These are phyloP conservation scores for Micromonas commoda DNA, from an alignment of 139 green algal species.

Conservation along the genomic window DNA sequence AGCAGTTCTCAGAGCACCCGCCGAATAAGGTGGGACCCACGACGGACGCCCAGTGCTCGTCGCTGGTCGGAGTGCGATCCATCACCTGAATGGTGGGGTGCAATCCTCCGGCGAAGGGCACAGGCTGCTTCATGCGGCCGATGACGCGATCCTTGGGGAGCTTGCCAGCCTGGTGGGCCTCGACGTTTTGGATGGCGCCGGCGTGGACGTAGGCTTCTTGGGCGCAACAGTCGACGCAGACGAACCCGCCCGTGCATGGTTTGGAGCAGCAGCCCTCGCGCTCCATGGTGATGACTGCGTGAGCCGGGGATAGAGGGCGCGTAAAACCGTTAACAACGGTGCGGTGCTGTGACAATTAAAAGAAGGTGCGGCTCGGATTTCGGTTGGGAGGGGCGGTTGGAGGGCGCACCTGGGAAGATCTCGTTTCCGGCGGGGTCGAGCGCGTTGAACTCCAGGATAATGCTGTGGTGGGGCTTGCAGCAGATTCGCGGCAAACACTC, in stretches of 20 bases:
- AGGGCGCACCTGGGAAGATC: not conserved
- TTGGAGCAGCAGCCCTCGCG: not conserved
- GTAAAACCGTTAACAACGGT: too few species aligned
- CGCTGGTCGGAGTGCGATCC: not conserved
- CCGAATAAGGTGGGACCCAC: not conserved
- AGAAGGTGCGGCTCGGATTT: too few species aligned
- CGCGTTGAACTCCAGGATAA: not conserved
- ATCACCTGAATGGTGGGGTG: not conserved
- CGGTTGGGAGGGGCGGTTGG: not conserved
- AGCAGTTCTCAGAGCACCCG: constrained; percentile 16
- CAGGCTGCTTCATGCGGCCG: not conserved
- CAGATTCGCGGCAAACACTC: not conserved
- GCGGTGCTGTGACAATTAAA: too few species aligned
- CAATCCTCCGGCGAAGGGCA: not conserved
- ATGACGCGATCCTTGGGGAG: not conserved
- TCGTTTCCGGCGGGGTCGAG: not conserved
- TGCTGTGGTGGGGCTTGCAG: not conserved
- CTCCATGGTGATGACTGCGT: not conserved
- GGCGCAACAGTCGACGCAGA: not conserved
- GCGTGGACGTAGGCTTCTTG: not conserved
- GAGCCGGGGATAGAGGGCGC: too few species aligned
- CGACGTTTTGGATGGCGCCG: not conserved
- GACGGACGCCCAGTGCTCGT: not conserved
- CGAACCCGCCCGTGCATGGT: not conserved
- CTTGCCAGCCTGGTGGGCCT: not conserved